Percentiles rank a stretch among this genome's conserved stretches.
Evolutionary conservation across 1,139 yeast genomes (phyloP).

Genomic region (Magnusiomyces tetraspermus): DNA sequence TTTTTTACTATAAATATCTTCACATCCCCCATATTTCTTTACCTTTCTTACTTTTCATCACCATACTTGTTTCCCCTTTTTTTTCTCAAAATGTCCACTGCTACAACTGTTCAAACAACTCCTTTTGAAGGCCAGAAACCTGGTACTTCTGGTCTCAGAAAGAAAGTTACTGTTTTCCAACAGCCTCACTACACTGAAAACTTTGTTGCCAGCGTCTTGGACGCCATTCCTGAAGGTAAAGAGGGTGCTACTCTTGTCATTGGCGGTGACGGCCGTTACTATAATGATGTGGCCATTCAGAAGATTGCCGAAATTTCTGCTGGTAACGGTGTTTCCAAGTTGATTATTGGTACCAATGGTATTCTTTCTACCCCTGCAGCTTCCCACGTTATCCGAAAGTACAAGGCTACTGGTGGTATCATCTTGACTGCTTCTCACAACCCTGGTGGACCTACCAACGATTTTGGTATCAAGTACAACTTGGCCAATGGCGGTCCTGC

Average conservation of each 20-base stretch:
- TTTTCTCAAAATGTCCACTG: constrained; percentile 5
- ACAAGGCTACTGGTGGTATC: constrained; percentile 83
- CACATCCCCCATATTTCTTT: background rate
- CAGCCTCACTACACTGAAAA: constrained; percentile 82
- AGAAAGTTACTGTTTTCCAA: constrained; percentile 78
- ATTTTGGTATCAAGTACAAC: constrained; percentile 93
- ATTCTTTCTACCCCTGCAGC: constrained; percentile 94
- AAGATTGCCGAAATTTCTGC: constrained; percentile 75
- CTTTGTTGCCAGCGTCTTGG: constrained; percentile 77
- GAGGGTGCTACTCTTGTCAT: constrained; percentile 68
- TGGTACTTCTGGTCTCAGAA: constrained; percentile 94
- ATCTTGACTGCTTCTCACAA: constrained; percentile 94
- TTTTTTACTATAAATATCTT: background rate
- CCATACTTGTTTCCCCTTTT: background rate
- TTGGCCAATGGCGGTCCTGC: constrained; percentile 97
- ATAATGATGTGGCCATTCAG: constrained; percentile 74
- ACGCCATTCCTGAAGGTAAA: constrained; percentile 85
- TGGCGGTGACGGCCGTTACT: constrained; percentile 96
- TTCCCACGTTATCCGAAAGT: constrained; percentile 76
- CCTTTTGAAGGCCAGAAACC: constrained; percentile 91
- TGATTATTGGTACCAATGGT: constrained; percentile 82
- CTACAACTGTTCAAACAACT: constrained; percentile 43
- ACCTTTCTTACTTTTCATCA: background rate
- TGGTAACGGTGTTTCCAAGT: constrained; percentile 80
- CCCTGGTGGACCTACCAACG: constrained; percentile 96